Conservation (phyloP, 202 grass and related monocot species). For the Zizania palustris region DNA sequence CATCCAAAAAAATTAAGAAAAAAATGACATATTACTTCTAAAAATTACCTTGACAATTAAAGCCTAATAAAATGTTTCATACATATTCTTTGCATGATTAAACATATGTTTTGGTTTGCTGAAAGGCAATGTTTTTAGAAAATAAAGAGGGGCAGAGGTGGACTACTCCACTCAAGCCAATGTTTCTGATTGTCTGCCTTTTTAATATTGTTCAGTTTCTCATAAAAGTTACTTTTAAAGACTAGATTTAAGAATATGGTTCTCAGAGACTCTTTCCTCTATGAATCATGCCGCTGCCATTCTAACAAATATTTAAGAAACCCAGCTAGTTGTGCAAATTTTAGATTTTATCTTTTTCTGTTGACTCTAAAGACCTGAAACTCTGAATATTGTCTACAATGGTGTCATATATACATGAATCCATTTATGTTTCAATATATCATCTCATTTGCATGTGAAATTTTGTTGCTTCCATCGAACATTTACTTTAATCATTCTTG, state of each 20-base stretch:
- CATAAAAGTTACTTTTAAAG: too few relatives aligned
- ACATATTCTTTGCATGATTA: neutral
- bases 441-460: constrained; percentile 1
- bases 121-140: neutral
- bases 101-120: neutral
- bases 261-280: neutral
- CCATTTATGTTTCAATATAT: constrained; percentile 6
- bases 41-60: neutral
- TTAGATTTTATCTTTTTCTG: neutral
- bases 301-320: constrained; percentile 13
- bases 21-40: too few relatives aligned
- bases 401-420: constrained; percentile 4
- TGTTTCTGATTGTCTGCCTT: too few relatives aligned
- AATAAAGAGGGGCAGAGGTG: neutral
- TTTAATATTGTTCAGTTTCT: neutral
- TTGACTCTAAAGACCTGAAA: neutral
- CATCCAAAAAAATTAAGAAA: too few relatives aligned
- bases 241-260: too few relatives aligned
- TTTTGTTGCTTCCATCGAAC: neutral
- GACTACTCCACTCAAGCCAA: neutral
- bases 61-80: neutral
- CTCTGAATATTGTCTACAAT: neutral
- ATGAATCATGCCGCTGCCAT: constrained; percentile 8
- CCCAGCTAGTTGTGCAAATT: neutral
- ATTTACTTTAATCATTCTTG: constrained; percentile 17